Evolutionary conservation across 257 asterid genomes (phyloP).

Genomic region (Orobanche coerulescens): DNA sequence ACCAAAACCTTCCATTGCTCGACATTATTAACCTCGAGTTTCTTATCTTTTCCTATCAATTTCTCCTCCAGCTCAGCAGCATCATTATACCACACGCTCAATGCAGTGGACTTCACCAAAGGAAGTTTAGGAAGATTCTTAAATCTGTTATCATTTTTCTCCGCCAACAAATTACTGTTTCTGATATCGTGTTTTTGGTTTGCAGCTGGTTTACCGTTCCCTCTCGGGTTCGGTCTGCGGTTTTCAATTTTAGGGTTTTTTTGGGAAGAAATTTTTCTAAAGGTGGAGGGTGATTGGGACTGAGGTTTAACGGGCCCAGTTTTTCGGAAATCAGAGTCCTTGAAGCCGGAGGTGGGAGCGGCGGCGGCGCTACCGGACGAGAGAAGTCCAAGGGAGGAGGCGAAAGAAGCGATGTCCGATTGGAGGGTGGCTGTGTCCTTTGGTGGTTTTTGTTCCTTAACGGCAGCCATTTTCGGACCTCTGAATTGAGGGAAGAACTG

Average conservation of each 20-base stretch:
- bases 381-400: constrained; percentile 76
- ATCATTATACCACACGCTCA: constrained; percentile 63
- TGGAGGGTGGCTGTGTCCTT: constrained; percentile 38
- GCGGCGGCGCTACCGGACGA: constrained; percentile 30
- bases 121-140: constrained; percentile 71
- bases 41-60: constrained; percentile 50
- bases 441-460: constrained; percentile 27
- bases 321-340: constrained; percentile 83
- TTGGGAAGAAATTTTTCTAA: not conserved
- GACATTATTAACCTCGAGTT: constrained; percentile 35
- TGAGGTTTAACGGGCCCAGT: constrained; percentile 40
- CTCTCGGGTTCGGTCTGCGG: constrained; percentile 8
- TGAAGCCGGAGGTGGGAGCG: constrained; percentile 56
- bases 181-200: constrained; percentile 13
- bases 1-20: constrained; percentile 72
- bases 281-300: constrained; percentile 5
- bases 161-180: constrained; percentile 19
- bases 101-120: constrained; percentile 46
- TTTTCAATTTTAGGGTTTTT: constrained; percentile 3
- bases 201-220: constrained; percentile 19
- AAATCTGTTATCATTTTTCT: constrained; percentile 29
- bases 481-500: not conserved
- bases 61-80: constrained; percentile 64
- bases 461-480: constrained; percentile 32
- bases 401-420: constrained; percentile 72